phyloP scores from a whole-genome alignment of 768 basidiomycete species.

The Tulasnella sp. region DNA sequence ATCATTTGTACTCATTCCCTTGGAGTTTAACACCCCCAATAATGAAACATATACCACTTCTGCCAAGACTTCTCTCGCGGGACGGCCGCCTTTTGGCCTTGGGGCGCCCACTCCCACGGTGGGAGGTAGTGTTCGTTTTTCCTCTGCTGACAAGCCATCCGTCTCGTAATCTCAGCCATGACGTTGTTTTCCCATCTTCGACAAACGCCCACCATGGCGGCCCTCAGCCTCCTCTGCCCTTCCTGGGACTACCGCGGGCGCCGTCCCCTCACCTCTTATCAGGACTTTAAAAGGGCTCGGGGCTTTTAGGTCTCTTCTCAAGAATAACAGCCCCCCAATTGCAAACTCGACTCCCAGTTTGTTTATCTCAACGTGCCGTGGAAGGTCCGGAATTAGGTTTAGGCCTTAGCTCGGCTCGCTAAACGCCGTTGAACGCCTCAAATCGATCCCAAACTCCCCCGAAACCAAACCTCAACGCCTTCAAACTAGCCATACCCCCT shows the following conservation, averaged over 20 bases:
- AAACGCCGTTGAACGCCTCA: not conserved
- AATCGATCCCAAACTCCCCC: not conserved
- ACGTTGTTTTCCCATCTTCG: not conserved
- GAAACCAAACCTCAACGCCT: too few relatives aligned
- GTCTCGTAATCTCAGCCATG: not conserved
- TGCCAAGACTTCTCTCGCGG: too few relatives aligned
- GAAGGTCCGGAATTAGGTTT: not conserved
- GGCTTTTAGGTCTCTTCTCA: not conserved
- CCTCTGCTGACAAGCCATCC: not conserved
- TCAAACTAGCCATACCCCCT: not conserved
- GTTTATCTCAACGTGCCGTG: not conserved
- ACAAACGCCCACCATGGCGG: not conserved
- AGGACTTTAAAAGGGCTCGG: not conserved
- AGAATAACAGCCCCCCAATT: not conserved
- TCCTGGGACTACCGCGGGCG: not conserved
- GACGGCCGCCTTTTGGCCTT: too few relatives aligned
- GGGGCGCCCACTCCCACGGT: not conserved
- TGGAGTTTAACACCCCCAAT: too few relatives aligned
- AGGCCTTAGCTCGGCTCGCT: not conserved
- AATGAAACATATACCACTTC: too few relatives aligned
- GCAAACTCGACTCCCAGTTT: not conserved
- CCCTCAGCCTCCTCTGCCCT: not conserved
- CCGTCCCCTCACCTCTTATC: not conserved
- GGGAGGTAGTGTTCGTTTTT: not conserved
- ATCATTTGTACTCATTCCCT: too few relatives aligned